Conservation (phyloP, 306 rosid species). For the Prunus kanzakura region DNA sequence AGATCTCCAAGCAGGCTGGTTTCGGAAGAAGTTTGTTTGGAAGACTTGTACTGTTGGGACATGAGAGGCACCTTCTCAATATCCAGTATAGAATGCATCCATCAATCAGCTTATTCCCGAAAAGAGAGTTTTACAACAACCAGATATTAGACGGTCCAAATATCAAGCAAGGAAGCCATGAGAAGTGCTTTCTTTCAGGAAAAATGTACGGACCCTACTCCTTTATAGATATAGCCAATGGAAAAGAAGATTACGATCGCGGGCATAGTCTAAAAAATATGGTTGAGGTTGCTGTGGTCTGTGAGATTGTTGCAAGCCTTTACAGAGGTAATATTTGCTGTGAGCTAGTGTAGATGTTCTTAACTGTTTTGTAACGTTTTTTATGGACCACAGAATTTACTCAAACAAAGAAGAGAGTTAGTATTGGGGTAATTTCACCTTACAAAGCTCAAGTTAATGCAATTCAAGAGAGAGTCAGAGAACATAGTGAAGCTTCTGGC, state of each 20-base stretch:
- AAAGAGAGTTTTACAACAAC: conserved; percentile 23
- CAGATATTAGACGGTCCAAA: conserved; percentile 23
- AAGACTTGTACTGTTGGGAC: conserved; percentile 28
- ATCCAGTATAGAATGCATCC: conserved; percentile 44
- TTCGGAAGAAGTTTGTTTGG: conserved; percentile 41
- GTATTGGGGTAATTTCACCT: conserved; percentile 65
- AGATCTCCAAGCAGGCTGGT: conserved; percentile 26
- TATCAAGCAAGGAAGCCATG: conserved; percentile 12
- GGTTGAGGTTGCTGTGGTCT: conserved; percentile 46
- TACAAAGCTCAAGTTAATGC: conserved; percentile 50
- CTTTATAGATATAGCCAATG: conserved; percentile 29
- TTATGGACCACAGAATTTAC: conserved; percentile 23
- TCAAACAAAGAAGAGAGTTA: conserved; percentile 34
- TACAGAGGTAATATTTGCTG: conserved; percentile 29
- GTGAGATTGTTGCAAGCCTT: conserved; percentile 43
- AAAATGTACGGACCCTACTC: conserved; percentile 30
- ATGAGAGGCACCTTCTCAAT: conserved; percentile 31
- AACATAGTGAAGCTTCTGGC: conserved; percentile 11
- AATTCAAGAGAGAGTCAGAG: conserved; percentile 37
- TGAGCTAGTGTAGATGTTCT: not conserved
- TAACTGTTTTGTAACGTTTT: too few relatives aligned
- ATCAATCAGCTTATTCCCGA: conserved; percentile 38
- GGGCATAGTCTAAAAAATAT: conserved; percentile 28
- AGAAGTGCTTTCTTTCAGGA: conserved; percentile 12
- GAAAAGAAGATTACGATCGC: conserved; percentile 25